Evolutionary conservation across 441 rosid genomes (phyloP).

Genomic region (Populus hybrid): DNA sequence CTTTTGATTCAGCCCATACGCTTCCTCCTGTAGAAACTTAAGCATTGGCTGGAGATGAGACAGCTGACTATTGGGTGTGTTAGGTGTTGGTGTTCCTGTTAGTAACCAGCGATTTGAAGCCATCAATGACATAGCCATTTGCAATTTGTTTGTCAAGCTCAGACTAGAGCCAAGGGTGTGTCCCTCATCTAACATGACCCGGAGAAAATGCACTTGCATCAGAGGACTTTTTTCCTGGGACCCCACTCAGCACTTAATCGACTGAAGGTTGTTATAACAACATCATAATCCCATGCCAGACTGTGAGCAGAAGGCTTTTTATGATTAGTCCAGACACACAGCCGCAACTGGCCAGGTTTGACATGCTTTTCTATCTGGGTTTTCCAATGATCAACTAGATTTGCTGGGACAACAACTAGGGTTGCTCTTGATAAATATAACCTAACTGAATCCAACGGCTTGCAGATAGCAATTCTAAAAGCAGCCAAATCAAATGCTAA

Average conservation of each 20-base stretch:
- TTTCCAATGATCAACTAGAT: conserved; percentile 92
- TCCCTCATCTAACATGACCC: conserved; percentile 94
- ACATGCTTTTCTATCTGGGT: conserved; percentile 85
- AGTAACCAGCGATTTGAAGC: conserved; percentile 89
- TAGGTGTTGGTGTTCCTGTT: conserved; percentile 98
- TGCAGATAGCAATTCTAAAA: conserved; percentile 70
- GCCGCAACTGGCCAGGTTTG: conserved; percentile 66
- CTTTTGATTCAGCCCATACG: conserved; percentile 77
- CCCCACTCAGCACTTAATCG: conserved; percentile 98
- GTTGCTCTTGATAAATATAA: conserved; percentile 90
- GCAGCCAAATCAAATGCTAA: conserved; percentile 87
- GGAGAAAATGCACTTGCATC: conserved; percentile 95
- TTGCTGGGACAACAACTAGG: conserved; percentile 80
- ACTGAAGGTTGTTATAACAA: conserved; percentile 89
- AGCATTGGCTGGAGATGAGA: conserved; percentile 90
- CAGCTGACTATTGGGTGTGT: conserved; percentile 82
- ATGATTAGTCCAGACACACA: conserved; percentile 71
- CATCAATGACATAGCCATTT: conserved; percentile 85
- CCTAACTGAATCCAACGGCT: conserved; percentile 74
- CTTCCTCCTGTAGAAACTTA: conserved; percentile 91
- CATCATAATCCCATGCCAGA: conserved; percentile 96
- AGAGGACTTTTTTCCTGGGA: conserved; percentile 68
- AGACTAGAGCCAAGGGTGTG: conserved; percentile 97
- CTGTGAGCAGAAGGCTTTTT: conserved; percentile 67
- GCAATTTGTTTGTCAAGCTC: conserved; percentile 87